These are phyloP conservation scores for Penicillium silybi DNA, from an alignment of 495 filamentous ascomycete species.

Conservation along the genomic window DNA sequence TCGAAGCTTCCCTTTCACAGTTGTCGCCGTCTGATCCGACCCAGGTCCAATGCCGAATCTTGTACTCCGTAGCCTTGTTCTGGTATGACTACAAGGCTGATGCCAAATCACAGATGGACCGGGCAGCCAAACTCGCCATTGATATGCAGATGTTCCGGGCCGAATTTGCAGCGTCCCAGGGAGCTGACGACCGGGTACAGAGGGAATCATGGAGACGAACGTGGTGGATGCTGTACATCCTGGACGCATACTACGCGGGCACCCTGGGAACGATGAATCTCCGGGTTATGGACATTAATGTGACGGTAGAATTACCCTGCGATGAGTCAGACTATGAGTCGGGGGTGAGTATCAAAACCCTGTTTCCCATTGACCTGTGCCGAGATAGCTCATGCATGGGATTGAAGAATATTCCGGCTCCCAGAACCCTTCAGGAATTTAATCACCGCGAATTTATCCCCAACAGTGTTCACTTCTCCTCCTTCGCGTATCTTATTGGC, in stretches of 20 bases:
- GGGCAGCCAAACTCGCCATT: conserved; percentile 35
- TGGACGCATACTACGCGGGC: conserved; percentile 29
- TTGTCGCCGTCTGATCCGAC: conserved; percentile 46
- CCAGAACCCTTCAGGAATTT: conserved; percentile 64
- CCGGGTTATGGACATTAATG: conserved; percentile 48
- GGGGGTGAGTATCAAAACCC: conserved; percentile 47
- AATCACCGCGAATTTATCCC: conserved; percentile 62
- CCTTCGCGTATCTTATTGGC: conserved; percentile 69
- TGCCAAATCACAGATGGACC: conserved; percentile 18
- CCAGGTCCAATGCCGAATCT: conserved; percentile 25
- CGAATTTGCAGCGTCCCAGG: conserved; percentile 18
- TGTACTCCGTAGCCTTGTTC: conserved; percentile 32
- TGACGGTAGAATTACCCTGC: conserved; percentile 67
- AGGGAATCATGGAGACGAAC: conserved; percentile 34
- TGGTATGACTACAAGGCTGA: conserved; percentile 29
- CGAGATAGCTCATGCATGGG: conserved; percentile 1
- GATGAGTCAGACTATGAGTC: conserved; percentile 67
- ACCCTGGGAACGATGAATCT: conserved; percentile 38
- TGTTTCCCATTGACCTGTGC: neutral
- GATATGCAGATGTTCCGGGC: conserved; percentile 21
- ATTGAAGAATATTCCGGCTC: conserved; percentile 62
- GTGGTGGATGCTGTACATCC: conserved; percentile 34
- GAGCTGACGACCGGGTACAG: conserved; percentile 18
- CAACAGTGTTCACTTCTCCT: conserved; percentile 68
- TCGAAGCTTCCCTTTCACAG: conserved; percentile 47